phyloP scores from a whole-genome alignment of 2,329 filamentous ascomycete species.

The Exophiala calicioides region DNA sequence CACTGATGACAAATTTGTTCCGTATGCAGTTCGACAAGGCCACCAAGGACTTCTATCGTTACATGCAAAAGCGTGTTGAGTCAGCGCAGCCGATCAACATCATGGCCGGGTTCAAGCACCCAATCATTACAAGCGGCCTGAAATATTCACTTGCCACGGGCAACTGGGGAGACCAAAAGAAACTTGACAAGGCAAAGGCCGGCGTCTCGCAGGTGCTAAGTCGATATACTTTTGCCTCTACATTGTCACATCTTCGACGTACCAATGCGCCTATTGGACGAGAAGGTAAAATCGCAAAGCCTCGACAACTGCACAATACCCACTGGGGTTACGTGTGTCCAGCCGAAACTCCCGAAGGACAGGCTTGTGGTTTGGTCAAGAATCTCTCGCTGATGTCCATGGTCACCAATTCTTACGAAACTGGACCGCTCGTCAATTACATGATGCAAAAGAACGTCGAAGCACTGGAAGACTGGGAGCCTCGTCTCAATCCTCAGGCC shows the following conservation, averaged over 20 bases:
- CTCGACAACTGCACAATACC: conserved; percentile 95
- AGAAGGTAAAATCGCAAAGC: conserved; percentile 97
- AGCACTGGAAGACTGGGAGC: conserved; percentile 91
- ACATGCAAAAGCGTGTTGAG: conserved; percentile 90
- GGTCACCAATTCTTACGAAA: conserved; percentile 90
- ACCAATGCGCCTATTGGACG: conserved; percentile 97
- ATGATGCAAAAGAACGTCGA: conserved; percentile 97
- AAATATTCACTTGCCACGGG: conserved; percentile 97
- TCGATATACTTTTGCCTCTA: conserved; percentile 95
- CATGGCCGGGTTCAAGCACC: conserved; percentile 84
- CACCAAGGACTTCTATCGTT: conserved; percentile 85
- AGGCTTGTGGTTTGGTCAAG: conserved; percentile 97
- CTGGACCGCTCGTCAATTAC: conserved; percentile 87
- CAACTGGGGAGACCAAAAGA: conserved; percentile 99
- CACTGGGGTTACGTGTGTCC: conserved; percentile 98
- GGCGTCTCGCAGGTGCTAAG: conserved; percentile 98
- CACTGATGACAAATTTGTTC: conserved; percentile 94
- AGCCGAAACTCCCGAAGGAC: conserved; percentile 95
- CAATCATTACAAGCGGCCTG: conserved; percentile 86
- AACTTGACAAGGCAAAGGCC: conserved; percentile 89
- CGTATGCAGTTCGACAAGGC: conserved; percentile 87
- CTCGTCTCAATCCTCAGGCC: conserved; percentile 79
- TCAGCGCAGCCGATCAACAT: conserved; percentile 86
- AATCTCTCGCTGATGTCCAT: conserved; percentile 98
- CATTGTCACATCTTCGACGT: conserved; percentile 90